Conservation (phyloP, 441 rosid species). For the Pelargonium australe region DNA sequence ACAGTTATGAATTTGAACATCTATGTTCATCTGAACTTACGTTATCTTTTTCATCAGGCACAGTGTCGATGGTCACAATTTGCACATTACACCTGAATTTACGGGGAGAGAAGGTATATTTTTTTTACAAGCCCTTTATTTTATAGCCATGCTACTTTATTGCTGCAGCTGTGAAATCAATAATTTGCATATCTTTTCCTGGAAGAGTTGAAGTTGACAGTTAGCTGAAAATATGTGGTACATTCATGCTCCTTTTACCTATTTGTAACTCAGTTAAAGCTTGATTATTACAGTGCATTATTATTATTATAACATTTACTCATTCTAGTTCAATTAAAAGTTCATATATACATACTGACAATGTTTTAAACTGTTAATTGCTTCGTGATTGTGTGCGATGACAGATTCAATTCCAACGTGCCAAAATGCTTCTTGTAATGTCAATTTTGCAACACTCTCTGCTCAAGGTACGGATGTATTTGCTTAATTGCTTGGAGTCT, state of each 20-base stretch:
- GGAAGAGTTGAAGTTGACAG: not conserved
- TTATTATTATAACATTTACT: not conserved
- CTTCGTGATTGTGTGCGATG: not conserved
- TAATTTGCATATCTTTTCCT: not conserved
- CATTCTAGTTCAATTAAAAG: not conserved
- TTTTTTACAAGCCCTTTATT: not conserved
- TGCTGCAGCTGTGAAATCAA: not conserved
- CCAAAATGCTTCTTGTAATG: not conserved
- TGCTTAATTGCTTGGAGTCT: too few species aligned
- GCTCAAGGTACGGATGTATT: too few species aligned
- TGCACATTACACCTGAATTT: too few species aligned
- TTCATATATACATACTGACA: not conserved
- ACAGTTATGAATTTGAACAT: too few species aligned
- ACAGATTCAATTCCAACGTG: not conserved
- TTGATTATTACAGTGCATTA: not conserved
- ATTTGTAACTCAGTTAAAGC: not conserved
- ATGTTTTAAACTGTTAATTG: not conserved
- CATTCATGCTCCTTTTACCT: not conserved
- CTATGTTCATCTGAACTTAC: too few species aligned
- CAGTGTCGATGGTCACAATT: too few species aligned
- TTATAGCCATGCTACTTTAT: not conserved
- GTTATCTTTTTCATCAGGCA: too few species aligned
- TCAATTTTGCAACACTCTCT: not conserved
- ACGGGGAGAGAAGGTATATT: too few species aligned
- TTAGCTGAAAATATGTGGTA: not conserved